phyloP scores from a whole-genome alignment of 2,329 filamentous ascomycete species.

The Fusarium metavorans region DNA sequence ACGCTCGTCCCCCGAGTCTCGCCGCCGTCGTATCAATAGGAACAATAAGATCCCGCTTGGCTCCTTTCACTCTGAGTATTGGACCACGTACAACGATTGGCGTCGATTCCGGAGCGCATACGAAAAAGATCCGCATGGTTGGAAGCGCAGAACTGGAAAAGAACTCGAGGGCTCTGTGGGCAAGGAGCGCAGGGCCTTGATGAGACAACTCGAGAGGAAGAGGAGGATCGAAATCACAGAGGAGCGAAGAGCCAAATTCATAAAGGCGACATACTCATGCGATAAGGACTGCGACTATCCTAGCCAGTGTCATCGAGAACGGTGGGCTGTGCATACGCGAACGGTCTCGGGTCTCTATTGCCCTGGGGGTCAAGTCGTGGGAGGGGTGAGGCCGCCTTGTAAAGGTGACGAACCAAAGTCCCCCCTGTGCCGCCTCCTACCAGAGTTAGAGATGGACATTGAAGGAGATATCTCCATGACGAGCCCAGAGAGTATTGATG shows the following conservation, averaged over 20 bases:
- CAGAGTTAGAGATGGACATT: background rate
- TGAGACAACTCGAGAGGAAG: background rate
- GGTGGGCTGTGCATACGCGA: background rate
- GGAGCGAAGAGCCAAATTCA: slow-evolving; percentile 9
- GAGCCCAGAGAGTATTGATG: background rate
- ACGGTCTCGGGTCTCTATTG: background rate
- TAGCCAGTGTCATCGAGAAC: slow-evolving; percentile 33
- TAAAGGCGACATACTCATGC: slow-evolving; percentile 28
- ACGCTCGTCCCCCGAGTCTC: background rate
- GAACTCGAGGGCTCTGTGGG: background rate
- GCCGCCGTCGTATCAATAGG: background rate
- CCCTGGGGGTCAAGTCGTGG: background rate
- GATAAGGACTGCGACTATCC: slow-evolving; percentile 41
- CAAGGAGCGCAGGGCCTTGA: background rate
- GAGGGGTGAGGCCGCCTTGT: background rate
- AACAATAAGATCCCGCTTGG: background rate
- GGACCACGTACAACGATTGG: slow-evolving; percentile 48
- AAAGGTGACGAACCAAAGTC: background rate
- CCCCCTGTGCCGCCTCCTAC: slow-evolving; percentile 21
- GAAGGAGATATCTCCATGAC: background rate
- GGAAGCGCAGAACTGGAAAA: slow-evolving; percentile 7
- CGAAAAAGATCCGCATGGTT: background rate
- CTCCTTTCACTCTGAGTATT: slow-evolving; percentile 51
- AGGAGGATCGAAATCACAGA: background rate
- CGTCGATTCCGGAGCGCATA: slow-evolving; percentile 33